Percentiles rank a stretch among this genome's conserved stretches.
Conservation (phyloP, 306 rosid species). For the Oxytropis ochrocephala region DNA sequence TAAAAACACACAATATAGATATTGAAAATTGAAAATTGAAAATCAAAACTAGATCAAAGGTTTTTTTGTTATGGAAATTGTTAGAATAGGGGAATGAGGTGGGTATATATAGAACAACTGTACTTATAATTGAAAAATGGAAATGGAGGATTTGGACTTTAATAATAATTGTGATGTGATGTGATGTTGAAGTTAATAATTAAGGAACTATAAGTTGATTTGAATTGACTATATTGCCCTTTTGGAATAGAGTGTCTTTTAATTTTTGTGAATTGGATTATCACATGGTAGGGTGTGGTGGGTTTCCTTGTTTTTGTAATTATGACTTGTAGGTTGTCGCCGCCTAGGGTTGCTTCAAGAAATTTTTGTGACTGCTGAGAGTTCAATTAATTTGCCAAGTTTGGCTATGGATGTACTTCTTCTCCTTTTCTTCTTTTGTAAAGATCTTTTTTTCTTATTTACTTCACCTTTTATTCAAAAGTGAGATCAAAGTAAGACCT, state of each 20-base stretch:
- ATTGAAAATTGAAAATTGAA: too few relatives aligned
- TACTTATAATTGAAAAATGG: conserved; percentile 23
- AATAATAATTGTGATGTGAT: conserved; percentile 10
- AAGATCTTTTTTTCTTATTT: too few relatives aligned
- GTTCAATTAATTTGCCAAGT: neutral
- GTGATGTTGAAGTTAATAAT: neutral
- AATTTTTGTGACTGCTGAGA: neutral
- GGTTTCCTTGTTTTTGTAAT: conserved; percentile 17
- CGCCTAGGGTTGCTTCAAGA: conserved; percentile 22
- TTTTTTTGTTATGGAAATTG: neutral
- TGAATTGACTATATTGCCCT: conserved; percentile 44
- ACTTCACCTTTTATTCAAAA: too few relatives aligned
- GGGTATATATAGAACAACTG: conserved; percentile 40
- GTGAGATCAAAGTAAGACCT: too few relatives aligned
- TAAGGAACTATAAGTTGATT: neutral
- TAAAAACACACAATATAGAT: neutral
- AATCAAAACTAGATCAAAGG: neutral
- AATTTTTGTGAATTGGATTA: conserved; percentile 7
- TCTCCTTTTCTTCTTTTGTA: too few relatives aligned
- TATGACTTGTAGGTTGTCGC: conserved; percentile 18
- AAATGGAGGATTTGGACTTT: neutral
- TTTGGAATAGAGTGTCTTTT: neutral
- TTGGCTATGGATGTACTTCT: neutral
- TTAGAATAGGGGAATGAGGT: conserved; percentile 22
- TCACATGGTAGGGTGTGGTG: conserved; percentile 27